These are phyloP conservation scores for Zasmidium citrigriseum DNA, from an alignment of 2,329 filamentous ascomycete genomes.

Conservation along the genomic window DNA sequence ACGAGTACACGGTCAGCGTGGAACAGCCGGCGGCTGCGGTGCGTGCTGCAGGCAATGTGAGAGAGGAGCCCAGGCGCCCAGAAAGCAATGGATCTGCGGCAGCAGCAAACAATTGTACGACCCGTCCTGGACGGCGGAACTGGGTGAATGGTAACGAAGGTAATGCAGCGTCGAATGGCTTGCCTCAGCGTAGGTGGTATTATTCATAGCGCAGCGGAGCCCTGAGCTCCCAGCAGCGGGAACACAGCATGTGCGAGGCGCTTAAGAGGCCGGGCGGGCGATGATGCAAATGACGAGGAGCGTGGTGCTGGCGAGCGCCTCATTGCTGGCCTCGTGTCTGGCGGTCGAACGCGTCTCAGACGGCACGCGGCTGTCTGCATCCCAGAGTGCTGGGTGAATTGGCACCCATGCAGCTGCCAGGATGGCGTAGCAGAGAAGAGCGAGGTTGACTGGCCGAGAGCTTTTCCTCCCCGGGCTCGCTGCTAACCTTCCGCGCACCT, in stretches of 20 bases:
- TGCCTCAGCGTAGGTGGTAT: too few relatives aligned
- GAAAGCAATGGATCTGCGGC: constrained; percentile 19
- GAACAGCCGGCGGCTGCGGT: constrained; percentile 22
- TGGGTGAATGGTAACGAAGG: constrained; percentile 13
- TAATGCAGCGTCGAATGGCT: constrained; percentile 17
- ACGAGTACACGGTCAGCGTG: constrained; percentile 16
- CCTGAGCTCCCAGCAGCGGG: constrained; percentile 8
- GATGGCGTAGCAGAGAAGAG: constrained; percentile 9
- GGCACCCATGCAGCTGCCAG: constrained; percentile 12
- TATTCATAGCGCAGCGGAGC: background rate
- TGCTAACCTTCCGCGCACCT: constrained; percentile 18
- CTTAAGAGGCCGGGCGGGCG: constrained; percentile 12
- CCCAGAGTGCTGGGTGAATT: constrained; percentile 5
- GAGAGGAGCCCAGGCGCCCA: constrained; percentile 10
- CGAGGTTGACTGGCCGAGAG: constrained; percentile 22
- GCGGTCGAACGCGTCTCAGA: constrained; percentile 4
- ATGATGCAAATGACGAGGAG: constrained; percentile 15
- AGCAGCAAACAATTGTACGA: constrained; percentile 27
- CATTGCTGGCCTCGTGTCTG: constrained; percentile 12
- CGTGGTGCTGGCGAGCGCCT: background rate
- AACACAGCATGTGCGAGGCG: constrained; percentile 11
- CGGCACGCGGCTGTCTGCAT: constrained; percentile 11
- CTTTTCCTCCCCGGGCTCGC: background rate
- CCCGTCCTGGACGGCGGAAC: background rate
- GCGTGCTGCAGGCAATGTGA: constrained; percentile 17